Conservation (phyloP, 352 stramenopile genomes). For the Phytophthora tentaculata region DNA sequence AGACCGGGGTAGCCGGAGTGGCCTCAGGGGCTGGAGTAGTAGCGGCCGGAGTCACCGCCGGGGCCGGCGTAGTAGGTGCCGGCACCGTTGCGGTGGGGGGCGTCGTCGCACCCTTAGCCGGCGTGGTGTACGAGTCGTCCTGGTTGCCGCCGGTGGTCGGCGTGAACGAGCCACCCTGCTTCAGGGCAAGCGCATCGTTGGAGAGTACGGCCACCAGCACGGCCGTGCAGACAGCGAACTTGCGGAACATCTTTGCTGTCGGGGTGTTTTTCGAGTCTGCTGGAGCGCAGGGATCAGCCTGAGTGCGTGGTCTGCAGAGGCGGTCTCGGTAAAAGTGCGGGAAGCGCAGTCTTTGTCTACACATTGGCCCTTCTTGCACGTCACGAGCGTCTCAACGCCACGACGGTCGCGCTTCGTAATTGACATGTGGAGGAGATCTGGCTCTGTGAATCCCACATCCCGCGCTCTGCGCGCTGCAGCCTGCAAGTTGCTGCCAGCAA, state of each 20-base stretch:
- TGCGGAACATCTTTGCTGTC: conserved; percentile 50
- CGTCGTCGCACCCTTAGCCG: conserved; percentile 23
- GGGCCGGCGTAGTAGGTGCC: neutral
- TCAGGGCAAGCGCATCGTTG: conserved; percentile 35
- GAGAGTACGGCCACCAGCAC: conserved; percentile 50
- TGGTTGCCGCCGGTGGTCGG: conserved; percentile 13
- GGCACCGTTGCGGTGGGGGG: neutral
- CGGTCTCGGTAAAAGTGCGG: conserved; percentile 34
- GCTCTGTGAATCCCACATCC: conserved; percentile 7
- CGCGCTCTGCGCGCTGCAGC: conserved; percentile 23
- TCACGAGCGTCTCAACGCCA: conserved; percentile 18
- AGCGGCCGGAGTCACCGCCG: neutral
- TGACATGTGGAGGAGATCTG: conserved; percentile 20
- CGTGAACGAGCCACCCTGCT: conserved; percentile 27
- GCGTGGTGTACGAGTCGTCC: conserved; percentile 32
- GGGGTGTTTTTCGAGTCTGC: conserved; percentile 49
- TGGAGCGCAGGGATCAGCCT: conserved; percentile 11
- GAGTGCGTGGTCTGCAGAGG: conserved; percentile 23
- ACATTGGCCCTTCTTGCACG: conserved; percentile 9
- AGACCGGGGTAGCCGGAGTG: neutral
- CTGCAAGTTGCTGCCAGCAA: neutral
- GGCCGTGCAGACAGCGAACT: conserved; percentile 46
- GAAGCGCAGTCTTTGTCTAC: conserved; percentile 18
- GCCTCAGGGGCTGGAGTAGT: conserved; percentile 10
- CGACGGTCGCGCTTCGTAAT: conserved; percentile 36